Evolutionary conservation across 2,329 filamentous ascomycete species (phyloP), one percentile per base, ranked within the genome.

Genomic region (Penicillium sp.): DNA sequence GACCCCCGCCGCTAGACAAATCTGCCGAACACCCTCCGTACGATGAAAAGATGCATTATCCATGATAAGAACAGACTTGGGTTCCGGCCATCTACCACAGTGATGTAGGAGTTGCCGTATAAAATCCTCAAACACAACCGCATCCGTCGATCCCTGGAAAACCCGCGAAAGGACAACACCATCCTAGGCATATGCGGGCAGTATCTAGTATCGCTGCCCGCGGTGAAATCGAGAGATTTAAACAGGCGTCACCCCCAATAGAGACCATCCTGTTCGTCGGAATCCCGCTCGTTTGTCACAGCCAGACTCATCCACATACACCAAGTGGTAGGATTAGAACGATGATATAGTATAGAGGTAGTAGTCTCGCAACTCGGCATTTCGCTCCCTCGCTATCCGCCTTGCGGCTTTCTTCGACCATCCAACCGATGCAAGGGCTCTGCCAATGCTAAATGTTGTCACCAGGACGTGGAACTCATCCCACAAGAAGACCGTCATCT

Each of bases 401-500:
- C 46, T 49, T 33, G 26, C 46, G 13, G 55, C 61, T 59, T 78
- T 78, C 61, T 70, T 22, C 19, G 19, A 22, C 19, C 1, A 22
- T 22, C 19, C 19, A 22, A 22, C 19, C 1, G 19, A 22, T 72
- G 59, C 54, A 25, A 75, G 61, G 2, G 65, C 57, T 58, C 68
- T 66, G 37, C 70, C 67, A 59, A 49, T 57, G 35, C 54, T 49
- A 49, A 28, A 28, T 51, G 35, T 57, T 5, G 60, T 55, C 7
- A 69, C 59, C 10, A 55, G 64, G 35, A 65, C 52, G 1, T 65
- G 55, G 28, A 51, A 51, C n/a, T 33, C 25, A 33, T 51, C 46
- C 55, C 22, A 57, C n/a, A 57, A 16, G 37, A 57, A 57, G 30
- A 51, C 25, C 19, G 58, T 68, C 67, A 74, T 73, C 64, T 75